Conservation (phyloP, 805 yeast species). For the Wickerhamomyces queroliae region DNA sequence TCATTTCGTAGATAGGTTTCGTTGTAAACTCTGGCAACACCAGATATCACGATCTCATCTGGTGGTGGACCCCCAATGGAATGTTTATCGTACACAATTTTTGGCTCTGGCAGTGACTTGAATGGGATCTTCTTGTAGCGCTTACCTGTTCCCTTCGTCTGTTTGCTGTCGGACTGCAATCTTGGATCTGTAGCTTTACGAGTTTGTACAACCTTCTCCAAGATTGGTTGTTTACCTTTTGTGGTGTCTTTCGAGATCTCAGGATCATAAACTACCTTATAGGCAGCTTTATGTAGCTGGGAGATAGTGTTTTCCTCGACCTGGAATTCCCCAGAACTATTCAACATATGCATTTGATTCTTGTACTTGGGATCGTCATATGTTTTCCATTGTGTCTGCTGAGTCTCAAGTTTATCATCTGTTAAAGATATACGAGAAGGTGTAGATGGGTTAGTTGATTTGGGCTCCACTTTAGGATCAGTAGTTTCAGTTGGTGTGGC, state of each 20-base stretch:
- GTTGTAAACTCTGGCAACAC: constrained; percentile 49
- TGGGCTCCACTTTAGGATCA: background rate
- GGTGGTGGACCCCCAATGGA: constrained; percentile 75
- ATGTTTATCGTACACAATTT: constrained; percentile 48
- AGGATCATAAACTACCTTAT: constrained; percentile 47
- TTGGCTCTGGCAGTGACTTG: constrained; percentile 35
- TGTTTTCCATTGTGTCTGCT: background rate
- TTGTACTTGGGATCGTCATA: background rate
- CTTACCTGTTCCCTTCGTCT: constrained; percentile 24
- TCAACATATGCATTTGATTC: constrained; percentile 5
- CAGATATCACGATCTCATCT: constrained; percentile 64
- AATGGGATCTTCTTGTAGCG: constrained; percentile 34
- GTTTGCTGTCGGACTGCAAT: constrained; percentile 3
- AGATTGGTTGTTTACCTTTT: constrained; percentile 29
- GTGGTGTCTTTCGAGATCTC: constrained; percentile 38
- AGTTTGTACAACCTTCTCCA: constrained; percentile 21
- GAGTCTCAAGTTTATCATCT: background rate
- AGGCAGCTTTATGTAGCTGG: constrained; percentile 19
- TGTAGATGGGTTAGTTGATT: background rate
- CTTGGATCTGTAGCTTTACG: constrained; percentile 37
- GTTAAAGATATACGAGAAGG: background rate
- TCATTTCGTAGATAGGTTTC: constrained; percentile 42
- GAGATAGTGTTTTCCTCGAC: constrained; percentile 2
- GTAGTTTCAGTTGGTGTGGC: background rate
- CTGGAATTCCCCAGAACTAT: constrained; percentile 5